Conservation (phyloP, 768 basidiomycete species). For the Russula vinacea region DNA sequence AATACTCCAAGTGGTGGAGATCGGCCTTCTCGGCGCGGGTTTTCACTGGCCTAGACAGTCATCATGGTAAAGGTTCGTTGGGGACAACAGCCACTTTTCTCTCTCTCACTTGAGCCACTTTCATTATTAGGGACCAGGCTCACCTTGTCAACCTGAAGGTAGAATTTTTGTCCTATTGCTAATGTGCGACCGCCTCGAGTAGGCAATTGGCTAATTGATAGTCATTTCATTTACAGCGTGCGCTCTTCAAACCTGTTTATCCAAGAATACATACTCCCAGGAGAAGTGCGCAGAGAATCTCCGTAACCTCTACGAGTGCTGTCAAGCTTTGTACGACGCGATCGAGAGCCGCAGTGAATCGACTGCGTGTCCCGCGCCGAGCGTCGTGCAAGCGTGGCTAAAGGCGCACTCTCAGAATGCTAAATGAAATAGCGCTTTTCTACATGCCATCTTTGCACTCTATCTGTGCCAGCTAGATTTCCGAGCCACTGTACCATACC, state of each 20-base stretch:
- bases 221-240: constrained; percentile 47
- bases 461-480: background rate
- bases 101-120: background rate
- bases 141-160: constrained; percentile 29
- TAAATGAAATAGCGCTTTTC: background rate
- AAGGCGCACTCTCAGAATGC: constrained; percentile 44
- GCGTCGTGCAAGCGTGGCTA: constrained; percentile 57
- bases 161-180: background rate
- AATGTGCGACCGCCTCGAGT: background rate
- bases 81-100: background rate
- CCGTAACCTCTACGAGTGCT: constrained; percentile 58
- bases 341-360: constrained; percentile 45
- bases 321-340: constrained; percentile 52
- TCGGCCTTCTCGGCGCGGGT: no score
- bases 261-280: constrained; percentile 59
- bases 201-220: background rate
- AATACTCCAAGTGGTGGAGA: no score
- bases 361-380: constrained; percentile 58
- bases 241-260: constrained; percentile 57
- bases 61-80: constrained; percentile 16
- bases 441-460: background rate
- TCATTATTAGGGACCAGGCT: constrained; percentile 6
- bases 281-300: constrained; percentile 57
- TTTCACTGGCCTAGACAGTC: no score
- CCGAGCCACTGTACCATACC: background rate